Conservation (phyloP, 441 rosid genomes). For the Erodium chrysanthum region DNA sequence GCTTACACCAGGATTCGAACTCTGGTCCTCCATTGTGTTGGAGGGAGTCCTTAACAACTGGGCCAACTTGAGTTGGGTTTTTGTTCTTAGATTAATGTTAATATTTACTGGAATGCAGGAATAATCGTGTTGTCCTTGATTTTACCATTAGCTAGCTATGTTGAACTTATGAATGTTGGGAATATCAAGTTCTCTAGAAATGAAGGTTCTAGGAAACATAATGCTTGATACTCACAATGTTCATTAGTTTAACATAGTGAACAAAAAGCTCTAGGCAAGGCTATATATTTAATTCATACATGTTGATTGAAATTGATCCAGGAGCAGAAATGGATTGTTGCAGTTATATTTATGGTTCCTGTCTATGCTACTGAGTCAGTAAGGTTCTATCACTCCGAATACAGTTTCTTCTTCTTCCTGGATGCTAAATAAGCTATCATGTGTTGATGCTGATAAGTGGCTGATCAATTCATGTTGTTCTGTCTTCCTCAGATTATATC, state of each 20-base stretch:
- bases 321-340: slow-evolving; percentile 91
- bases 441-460: background rate
- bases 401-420: background rate
- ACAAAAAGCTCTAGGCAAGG: background rate
- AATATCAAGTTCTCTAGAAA: background rate
- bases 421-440: background rate
- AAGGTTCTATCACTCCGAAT: slow-evolving; percentile 23
- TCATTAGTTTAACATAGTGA: background rate
- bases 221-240: background rate
- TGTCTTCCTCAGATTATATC: slow-evolving; percentile 42
- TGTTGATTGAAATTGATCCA: slow-evolving; percentile 18
- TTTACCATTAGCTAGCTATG: background rate
- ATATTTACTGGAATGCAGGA: too few relatives aligned
- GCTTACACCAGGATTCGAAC: too few relatives aligned
- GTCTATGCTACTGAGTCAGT: slow-evolving; percentile 80
- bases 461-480: slow-evolving; percentile 1
- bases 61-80: too few relatives aligned
- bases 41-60: too few relatives aligned
- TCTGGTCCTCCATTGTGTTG: too few relatives aligned
- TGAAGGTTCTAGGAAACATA: background rate
- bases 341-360: slow-evolving; percentile 76
- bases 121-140: background rate
- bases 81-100: too few relatives aligned
- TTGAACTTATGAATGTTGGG: too few relatives aligned
- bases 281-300: background rate